phyloP scores from a whole-genome alignment of 2,329 filamentous ascomycete genomes.

The Aspergillus sp. region DNA sequence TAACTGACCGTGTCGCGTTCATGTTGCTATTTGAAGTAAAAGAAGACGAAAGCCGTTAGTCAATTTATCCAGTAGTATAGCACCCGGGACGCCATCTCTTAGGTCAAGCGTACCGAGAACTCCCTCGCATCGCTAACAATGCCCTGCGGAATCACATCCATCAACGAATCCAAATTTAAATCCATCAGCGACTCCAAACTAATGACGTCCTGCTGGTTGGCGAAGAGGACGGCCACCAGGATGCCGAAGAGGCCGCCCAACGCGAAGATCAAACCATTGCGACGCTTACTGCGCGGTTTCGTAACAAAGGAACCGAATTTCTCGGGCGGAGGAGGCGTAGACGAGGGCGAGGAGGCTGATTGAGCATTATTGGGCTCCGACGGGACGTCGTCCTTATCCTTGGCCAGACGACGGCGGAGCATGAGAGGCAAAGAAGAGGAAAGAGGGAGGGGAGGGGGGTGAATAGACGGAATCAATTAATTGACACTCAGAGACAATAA shows the following conservation, averaged over 20 bases:
- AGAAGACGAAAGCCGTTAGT: conserved; percentile 5
- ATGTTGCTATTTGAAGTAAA: conserved; percentile 57
- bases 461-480: neutral
- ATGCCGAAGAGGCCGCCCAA: conserved; percentile 90
- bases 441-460: conserved; percentile 1
- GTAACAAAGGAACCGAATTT: conserved; percentile 31
- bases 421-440: conserved; percentile 19
- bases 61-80: neutral
- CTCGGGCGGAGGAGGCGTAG: neutral
- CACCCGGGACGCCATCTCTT: neutral
- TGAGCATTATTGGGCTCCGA: conserved; percentile 3
- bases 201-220: conserved; percentile 83
- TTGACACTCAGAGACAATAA: neutral
- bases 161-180: conserved; percentile 76
- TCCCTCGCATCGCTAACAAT: conserved; percentile 84
- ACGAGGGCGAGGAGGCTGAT: neutral
- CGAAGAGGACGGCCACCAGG: conserved; percentile 85
- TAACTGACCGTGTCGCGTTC: conserved; percentile 87
- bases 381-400: conserved; percentile 34
- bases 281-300: conserved; percentile 62
- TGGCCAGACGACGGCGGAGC: conserved; percentile 44
- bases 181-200: conserved; percentile 71
- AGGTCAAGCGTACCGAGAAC: conserved; percentile 64
- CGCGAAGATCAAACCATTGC: conserved; percentile 78
- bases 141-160: conserved; percentile 84